Evolutionary conservation across 202 grass and related monocot species (phyloP), one percentile per base, ranked within the genome.

Genomic region (Musa balbisiana): DNA sequence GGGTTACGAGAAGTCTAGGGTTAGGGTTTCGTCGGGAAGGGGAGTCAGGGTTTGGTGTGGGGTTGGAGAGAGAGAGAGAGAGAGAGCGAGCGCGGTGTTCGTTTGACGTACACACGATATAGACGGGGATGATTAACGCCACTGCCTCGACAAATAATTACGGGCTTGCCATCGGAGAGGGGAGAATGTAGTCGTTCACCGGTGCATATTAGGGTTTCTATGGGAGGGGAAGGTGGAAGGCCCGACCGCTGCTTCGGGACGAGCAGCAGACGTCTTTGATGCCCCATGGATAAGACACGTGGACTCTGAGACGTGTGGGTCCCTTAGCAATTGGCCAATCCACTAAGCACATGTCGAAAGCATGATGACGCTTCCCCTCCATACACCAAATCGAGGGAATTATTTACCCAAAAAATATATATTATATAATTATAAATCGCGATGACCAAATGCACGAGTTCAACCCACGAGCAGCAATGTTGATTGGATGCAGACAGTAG

Each of bases 131-230:
- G 11, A 51, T 2, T 20, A 51, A 51, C 33, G 19, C 14, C 67
- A 51, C 33, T 22, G 17, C 17, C 67, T 9, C 15, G 16, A 1
- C 1, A 8, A 11, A 51, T 11, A 51, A 70, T 67, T 70, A 70
- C 67, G 29, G 67, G 43, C 3, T 10, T 70, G 49, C 67, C 67
- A 51, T 70, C 3, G 33, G 8, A n/a, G 67, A 10, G 25, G 67
- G 33, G 33, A 51, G 67, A 70, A 70, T 25, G 63, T 2, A 20
- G 43, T 52, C 43, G 67, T 51, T 70, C 6, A 70, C 67, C 51
- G 67, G 27, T 70, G 67, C 67, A 70, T 52, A 70, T 70, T 70
- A 70, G 67, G 67, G 67, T 70, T 70, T 70, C 67, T 52, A 20
- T 21, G 11, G 67, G 67, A 70, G 43, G 16, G 33, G 67, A 70